phyloP scores from a whole-genome alignment of 106 monocot genomes.

The Posidonia australis region DNA sequence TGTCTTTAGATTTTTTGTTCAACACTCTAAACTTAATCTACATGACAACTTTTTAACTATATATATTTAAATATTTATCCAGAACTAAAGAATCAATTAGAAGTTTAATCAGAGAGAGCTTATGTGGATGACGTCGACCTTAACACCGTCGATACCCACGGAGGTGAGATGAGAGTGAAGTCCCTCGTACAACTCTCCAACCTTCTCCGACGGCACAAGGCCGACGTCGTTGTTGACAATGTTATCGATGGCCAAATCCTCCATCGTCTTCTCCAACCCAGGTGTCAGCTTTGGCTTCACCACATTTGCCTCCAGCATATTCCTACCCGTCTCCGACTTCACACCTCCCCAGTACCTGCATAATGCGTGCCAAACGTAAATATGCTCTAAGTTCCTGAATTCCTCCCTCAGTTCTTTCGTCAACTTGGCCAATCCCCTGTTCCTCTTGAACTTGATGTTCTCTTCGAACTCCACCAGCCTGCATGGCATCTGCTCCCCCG shows the following conservation, averaged over 20 bases:
- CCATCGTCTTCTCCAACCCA: constrained; percentile 69
- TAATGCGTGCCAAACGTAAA: constrained; percentile 92
- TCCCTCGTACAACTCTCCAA: constrained; percentile 47
- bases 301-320: constrained; percentile 43
- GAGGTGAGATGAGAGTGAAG: constrained; percentile 50
- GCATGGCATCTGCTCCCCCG: constrained; percentile 96
- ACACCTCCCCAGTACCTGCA: constrained; percentile 95
- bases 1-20: too few relatives aligned
- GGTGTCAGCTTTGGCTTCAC: constrained; percentile 46
- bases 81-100: too few relatives aligned
- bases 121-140: constrained; percentile 94
- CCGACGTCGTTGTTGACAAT: constrained; percentile 73
- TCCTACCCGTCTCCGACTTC: constrained; percentile 23
- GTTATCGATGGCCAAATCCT: constrained; percentile 82
- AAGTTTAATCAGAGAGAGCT: too few relatives aligned
- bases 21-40: too few relatives aligned
- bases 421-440: constrained; percentile 44
- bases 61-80: too few relatives aligned
- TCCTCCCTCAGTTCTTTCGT: constrained; percentile 41
- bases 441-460: constrained; percentile 8
- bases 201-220: constrained; percentile 44
- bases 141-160: constrained; percentile 68
- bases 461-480: constrained; percentile 60
- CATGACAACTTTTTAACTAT: too few relatives aligned
- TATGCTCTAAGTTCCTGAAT: constrained; percentile 46